Evolutionary conservation across 257 asterid species (phyloP).

Genomic region (Thymus mandschuricus): DNA sequence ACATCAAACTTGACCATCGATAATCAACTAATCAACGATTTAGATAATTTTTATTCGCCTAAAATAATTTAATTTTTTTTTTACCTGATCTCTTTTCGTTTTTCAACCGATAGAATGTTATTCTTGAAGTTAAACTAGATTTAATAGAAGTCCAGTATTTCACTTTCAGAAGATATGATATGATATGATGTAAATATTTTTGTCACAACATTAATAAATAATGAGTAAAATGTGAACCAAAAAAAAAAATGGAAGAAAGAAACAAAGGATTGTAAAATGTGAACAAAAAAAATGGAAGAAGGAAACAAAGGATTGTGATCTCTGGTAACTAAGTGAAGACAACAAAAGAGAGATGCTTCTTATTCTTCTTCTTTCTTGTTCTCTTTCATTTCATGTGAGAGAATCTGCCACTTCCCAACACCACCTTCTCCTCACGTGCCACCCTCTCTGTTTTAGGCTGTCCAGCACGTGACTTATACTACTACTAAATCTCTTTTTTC

Average conservation of each 20-base stretch:
- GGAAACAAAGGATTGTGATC: not conserved
- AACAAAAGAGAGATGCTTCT: conserved; percentile 25
- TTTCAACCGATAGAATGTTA: too few species aligned
- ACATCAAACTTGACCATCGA: too few species aligned
- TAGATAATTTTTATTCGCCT: too few species aligned
- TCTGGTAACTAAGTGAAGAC: not conserved
- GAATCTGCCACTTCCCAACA: conserved; percentile 20
- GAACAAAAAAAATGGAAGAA: not conserved
- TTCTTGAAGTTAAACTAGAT: too few species aligned
- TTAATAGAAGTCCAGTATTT: not conserved
- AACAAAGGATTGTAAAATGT: not conserved
- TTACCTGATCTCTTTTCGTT: too few species aligned
- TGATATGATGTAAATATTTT: not conserved
- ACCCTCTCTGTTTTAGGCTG: conserved; percentile 10
- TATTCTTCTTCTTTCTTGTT: not conserved
- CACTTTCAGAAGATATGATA: not conserved
- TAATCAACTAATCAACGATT: too few species aligned
- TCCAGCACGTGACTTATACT: conserved; percentile 17
- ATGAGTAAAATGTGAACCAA: not conserved
- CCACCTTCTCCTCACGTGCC: conserved; percentile 18
- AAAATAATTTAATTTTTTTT: too few species aligned
- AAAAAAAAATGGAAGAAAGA: not conserved
- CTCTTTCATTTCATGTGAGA: conserved; percentile 5
- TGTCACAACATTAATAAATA: not conserved
- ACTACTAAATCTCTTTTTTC: not conserved